Evolutionary conservation across 179 eudicot species (phyloP).

Genomic region (Carnegiea gigantea): DNA sequence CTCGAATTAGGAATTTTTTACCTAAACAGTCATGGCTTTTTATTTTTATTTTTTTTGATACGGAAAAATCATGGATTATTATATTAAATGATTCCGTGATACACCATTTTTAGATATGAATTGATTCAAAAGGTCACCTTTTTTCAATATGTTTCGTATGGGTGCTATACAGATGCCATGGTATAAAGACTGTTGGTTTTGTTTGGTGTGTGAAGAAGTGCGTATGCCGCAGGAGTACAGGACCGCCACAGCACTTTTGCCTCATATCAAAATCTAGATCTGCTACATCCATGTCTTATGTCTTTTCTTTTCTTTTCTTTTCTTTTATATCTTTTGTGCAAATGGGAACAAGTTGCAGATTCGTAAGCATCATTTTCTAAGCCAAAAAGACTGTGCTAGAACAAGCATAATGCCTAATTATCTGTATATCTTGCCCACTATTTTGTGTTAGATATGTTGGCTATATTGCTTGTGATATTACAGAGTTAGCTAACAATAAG

Average conservation of each 20-base stretch:
- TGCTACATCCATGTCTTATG: not conserved
- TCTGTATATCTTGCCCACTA: not conserved
- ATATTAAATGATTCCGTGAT: not conserved
- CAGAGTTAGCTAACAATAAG: not conserved
- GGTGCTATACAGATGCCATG: not conserved
- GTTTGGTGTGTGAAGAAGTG: not conserved
- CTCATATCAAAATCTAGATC: not conserved
- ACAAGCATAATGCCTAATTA: not conserved
- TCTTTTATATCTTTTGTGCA: not conserved
- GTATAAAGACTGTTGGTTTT: not conserved
- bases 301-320: not conserved
- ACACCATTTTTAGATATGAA: not conserved
- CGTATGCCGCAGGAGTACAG: not conserved
- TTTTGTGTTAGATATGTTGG: not conserved
- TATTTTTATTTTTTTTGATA: too few relatives aligned
- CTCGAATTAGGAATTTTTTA: not conserved
- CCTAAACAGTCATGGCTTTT: not conserved
- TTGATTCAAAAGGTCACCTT: not conserved
- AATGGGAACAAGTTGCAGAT: not conserved
- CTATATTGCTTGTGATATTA: not conserved
- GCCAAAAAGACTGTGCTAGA: not conserved
- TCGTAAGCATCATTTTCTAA: not conserved
- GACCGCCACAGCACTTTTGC: not conserved
- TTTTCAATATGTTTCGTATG: not conserved
- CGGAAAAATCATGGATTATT: not conserved